These are phyloP conservation scores for Ceratocystis diversiconidia DNA, from an alignment of 2,329 filamentous ascomycete genomes.

Conservation along the genomic window DNA sequence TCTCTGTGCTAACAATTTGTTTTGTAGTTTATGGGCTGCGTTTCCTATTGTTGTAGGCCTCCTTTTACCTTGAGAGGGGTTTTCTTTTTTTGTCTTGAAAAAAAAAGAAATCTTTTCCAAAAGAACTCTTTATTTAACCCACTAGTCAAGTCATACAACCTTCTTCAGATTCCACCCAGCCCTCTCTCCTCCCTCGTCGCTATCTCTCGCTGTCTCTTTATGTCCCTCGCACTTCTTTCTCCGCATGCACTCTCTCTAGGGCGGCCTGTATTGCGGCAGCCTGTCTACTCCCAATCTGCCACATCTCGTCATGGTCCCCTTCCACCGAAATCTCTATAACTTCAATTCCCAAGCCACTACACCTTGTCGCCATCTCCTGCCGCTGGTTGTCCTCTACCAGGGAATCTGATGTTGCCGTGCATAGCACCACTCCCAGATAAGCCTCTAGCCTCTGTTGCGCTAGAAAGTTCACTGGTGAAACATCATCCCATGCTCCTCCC, in stretches of 20 bases:
- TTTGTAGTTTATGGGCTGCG: no score
- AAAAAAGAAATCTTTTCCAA: no score
- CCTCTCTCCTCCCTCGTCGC: no score
- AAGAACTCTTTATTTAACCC: no score
- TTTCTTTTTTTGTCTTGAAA: no score
- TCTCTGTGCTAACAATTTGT: no score
- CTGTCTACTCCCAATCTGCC: slow-evolving; percentile 6
- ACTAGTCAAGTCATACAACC: no score
- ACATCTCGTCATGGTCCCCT: slow-evolving; percentile 14
- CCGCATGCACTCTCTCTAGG: background rate
- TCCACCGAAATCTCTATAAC: background rate
- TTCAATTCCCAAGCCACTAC: background rate
- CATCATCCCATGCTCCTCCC: slow-evolving; percentile 27
- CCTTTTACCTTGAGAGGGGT: no score
- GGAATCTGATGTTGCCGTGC: slow-evolving; percentile 1
- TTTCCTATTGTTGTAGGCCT: no score
- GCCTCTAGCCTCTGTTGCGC: background rate
- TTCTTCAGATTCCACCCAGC: no score
- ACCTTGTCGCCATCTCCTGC: slow-evolving; percentile 2
- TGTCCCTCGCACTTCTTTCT: background rate
- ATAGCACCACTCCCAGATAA: background rate
- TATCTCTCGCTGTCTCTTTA: background rate
- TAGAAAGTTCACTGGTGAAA: slow-evolving; percentile 27
- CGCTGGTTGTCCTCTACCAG: slow-evolving; percentile 14
- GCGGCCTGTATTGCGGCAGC: background rate